Conservation (phyloP, 192 early-diverging fungal species). For the Gigaspora rosea region DNA sequence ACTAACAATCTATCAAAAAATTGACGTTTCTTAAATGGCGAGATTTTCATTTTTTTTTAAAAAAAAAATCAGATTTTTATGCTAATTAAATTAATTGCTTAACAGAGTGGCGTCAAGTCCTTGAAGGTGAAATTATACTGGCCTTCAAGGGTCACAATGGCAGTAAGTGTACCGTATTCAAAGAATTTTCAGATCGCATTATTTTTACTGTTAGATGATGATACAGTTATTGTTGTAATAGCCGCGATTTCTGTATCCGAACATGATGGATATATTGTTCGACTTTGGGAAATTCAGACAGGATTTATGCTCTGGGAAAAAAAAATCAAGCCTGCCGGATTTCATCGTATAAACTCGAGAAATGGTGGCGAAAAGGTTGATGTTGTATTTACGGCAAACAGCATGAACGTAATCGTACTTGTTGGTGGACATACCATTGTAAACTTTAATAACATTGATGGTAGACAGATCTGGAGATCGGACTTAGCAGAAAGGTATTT, state of each 20-base stretch:
- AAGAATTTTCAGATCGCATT: slow-evolving; percentile 24
- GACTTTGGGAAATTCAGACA: slow-evolving; percentile 40
- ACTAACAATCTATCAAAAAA: not conserved
- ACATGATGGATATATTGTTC: slow-evolving; percentile 30
- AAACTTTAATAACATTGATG: slow-evolving; percentile 7
- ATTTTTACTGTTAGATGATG: not conserved
- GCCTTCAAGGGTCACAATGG: slow-evolving; percentile 48
- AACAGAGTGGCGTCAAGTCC: slow-evolving; percentile 75
- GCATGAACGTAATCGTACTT: not conserved
- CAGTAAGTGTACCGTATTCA: slow-evolving; percentile 49
- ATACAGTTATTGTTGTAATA: slow-evolving; percentile 26
- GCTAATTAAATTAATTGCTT: too few relatives aligned
- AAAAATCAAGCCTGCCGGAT: not conserved
- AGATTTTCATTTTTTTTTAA: slow-evolving; percentile 2
- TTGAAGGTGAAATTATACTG: slow-evolving; percentile 61
- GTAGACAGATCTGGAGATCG: slow-evolving; percentile 17
- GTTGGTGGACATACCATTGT: not conserved
- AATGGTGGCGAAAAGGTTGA: not conserved
- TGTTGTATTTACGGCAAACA: not conserved
- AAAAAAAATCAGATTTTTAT: not conserved
- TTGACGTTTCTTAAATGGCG: not conserved
- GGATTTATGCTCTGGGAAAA: slow-evolving; percentile 43
- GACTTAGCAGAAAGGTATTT: slow-evolving; percentile 10
- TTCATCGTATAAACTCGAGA: not conserved
- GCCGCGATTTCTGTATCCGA: slow-evolving; percentile 39